Evolutionary conservation across 495 filamentous ascomycete genomes (phyloP).

Genomic region (Immersiella caudata): DNA sequence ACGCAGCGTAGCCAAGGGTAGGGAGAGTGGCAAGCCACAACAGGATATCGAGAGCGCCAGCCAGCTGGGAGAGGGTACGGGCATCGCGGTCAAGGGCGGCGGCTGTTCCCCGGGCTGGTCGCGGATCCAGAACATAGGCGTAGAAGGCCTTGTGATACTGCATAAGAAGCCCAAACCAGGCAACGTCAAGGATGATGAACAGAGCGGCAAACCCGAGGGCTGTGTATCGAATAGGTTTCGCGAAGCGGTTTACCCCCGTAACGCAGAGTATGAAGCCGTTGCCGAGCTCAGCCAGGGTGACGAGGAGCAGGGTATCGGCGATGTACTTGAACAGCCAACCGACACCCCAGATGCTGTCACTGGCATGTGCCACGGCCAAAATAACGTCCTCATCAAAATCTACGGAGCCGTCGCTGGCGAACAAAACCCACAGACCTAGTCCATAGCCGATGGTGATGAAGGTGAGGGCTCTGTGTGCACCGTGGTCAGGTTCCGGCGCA

Average conservation of each 20-base stretch:
- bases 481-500: background rate
- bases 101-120: background rate
- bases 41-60: conserved; percentile 18
- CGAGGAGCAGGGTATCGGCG: conserved; percentile 26
- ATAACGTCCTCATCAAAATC: background rate
- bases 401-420: background rate
- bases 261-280: conserved; percentile 25
- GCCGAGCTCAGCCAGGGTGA: conserved; percentile 29
- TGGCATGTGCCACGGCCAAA: background rate
- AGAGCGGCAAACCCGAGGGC: conserved; percentile 2
- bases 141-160: background rate
- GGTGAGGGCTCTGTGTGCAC: background rate
- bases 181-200: conserved; percentile 21
- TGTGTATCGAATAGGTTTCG: conserved; percentile 13
- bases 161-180: conserved; percentile 3
- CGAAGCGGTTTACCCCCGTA: background rate
- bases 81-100: background rate
- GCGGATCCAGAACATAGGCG: background rate
- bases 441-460: background rate
- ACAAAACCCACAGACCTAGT: background rate
- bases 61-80: background rate
- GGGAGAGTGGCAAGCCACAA: conserved; percentile 27
- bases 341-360: background rate
- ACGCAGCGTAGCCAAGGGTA: conserved; percentile 8
- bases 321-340: conserved; percentile 19